Percentiles rank a stretch among this genome's conserved stretches.
phyloP scores from a whole-genome alignment of 331 rosid genomes.

The Pyrus hybrid region DNA sequence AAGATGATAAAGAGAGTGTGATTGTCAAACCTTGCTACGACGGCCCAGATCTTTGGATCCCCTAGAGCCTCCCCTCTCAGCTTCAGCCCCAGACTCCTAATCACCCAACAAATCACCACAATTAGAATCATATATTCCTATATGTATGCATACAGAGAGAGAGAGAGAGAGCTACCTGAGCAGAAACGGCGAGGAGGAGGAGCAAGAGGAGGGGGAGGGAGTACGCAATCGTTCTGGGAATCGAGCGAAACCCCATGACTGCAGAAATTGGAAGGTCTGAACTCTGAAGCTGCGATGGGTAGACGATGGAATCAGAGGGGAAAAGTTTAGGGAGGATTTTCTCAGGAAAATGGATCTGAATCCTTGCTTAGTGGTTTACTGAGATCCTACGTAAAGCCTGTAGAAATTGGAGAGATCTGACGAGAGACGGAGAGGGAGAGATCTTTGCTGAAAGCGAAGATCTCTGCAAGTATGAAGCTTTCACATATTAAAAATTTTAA shows the following conservation, averaged over 20 bases:
- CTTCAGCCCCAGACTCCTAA: slow-evolving; percentile 44
- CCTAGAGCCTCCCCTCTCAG: slow-evolving; percentile 25
- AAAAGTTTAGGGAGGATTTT: neutral
- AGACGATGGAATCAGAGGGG: neutral
- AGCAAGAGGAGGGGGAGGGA: slow-evolving; percentile 26
- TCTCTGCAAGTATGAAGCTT: neutral
- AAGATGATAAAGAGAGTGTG: neutral
- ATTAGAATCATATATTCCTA: neutral
- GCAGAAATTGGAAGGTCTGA: neutral
- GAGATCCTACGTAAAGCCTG: neutral
- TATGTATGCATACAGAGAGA: neutral
- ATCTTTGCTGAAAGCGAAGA: slow-evolving; percentile 21
- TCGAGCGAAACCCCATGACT: slow-evolving; percentile 37
- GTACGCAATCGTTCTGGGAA: slow-evolving; percentile 19
- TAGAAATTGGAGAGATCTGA: neutral
- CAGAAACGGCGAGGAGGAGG: slow-evolving; percentile 26
- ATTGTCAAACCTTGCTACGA: slow-evolving; percentile 58
- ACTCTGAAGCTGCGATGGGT: neutral
- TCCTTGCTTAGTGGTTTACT: neutral
- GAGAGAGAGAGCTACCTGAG: slow-evolving; percentile 15
- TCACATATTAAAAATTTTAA: neutral
- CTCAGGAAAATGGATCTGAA: slow-evolving; percentile 9
- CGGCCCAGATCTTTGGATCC: slow-evolving; percentile 80
- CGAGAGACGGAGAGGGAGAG: slow-evolving; percentile 3
- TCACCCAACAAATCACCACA: slow-evolving; percentile 5